A percentile compares a stretch with the other conserved stretches of the same genome.
phyloP scores from a whole-genome alignment of 2,329 filamentous ascomycete genomes.

The Calonectria henricotiae region DNA sequence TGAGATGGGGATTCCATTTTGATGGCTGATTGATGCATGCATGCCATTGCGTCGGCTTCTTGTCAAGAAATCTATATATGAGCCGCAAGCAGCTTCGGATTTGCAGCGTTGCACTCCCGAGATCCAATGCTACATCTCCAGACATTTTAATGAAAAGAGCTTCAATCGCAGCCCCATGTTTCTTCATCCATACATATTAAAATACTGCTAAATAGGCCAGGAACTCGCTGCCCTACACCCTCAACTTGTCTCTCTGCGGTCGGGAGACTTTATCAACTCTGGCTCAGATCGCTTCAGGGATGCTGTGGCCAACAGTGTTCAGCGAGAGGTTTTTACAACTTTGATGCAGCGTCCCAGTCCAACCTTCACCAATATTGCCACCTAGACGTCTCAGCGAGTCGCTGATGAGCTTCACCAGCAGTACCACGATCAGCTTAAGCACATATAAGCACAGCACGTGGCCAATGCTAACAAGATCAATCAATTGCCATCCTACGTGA shows the following conservation, averaged over 20 bases:
- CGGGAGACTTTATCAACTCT: constrained; percentile 79
- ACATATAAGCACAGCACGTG: constrained; percentile 67
- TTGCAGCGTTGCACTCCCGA: too few relatives aligned
- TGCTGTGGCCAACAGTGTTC: constrained; percentile 78
- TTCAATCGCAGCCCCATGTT: constrained; percentile 70
- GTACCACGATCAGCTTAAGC: constrained; percentile 67
- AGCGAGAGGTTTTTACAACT: constrained; percentile 76
- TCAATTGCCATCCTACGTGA: constrained; percentile 78
- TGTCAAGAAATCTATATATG: too few relatives aligned
- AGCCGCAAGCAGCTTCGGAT: too few relatives aligned
- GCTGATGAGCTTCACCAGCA: constrained; percentile 79
- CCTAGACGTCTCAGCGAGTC: constrained; percentile 78
- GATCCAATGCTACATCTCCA: too few relatives aligned
- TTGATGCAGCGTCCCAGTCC: constrained; percentile 78
- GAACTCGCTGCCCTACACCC: constrained; percentile 77
- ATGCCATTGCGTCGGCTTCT: too few relatives aligned
- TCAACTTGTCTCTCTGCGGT: constrained; percentile 71
- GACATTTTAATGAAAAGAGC: too few relatives aligned
- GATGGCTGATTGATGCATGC: too few relatives aligned
- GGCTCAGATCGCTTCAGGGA: constrained; percentile 80
- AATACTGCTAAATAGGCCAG: constrained; percentile 74
- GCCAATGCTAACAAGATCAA: constrained; percentile 78
- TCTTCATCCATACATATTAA: constrained; percentile 74
- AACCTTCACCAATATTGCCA: constrained; percentile 76
- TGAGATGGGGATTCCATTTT: too few relatives aligned